Conservation (phyloP, 176 grass and related monocot species). For the Lolium multiflorum region DNA sequence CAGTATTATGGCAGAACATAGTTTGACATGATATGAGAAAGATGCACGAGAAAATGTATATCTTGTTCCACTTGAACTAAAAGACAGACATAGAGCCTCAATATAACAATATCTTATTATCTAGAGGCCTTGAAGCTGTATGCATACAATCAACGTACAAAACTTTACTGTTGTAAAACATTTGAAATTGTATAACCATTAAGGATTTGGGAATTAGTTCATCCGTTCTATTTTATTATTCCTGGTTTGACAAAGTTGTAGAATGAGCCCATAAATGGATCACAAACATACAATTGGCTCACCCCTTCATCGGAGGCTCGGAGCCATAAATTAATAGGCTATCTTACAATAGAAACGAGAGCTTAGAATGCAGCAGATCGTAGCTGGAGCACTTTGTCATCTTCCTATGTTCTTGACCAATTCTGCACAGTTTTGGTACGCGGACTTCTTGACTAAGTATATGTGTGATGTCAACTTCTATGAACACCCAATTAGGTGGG, state of each 20-base stretch:
- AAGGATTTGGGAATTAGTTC: background rate
- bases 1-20: background rate
- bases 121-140: constrained; percentile 20
- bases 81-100: background rate
- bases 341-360: constrained; percentile 97
- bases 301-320: too few species aligned
- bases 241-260: constrained; percentile 3
- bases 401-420: constrained; percentile 73
- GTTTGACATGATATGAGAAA: background rate
- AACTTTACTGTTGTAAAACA: background rate
- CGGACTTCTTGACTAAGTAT: constrained; percentile 92
- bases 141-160: constrained; percentile 7
- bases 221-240: background rate
- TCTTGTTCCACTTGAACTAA: background rate
- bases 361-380: constrained; percentile 78
- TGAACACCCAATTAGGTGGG: constrained; percentile 37
- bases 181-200: background rate
- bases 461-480: constrained; percentile 84
- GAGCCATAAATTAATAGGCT: too few species aligned
- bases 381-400: constrained; percentile 67
- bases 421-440: constrained; percentile 87
- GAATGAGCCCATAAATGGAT: background rate
- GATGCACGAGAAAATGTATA: constrained; percentile 21
- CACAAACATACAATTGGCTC: background rate
- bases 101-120: constrained; percentile 3